Conservation (phyloP, 192 early-diverging fungal species). For the Linnemannia hyalina region DNA sequence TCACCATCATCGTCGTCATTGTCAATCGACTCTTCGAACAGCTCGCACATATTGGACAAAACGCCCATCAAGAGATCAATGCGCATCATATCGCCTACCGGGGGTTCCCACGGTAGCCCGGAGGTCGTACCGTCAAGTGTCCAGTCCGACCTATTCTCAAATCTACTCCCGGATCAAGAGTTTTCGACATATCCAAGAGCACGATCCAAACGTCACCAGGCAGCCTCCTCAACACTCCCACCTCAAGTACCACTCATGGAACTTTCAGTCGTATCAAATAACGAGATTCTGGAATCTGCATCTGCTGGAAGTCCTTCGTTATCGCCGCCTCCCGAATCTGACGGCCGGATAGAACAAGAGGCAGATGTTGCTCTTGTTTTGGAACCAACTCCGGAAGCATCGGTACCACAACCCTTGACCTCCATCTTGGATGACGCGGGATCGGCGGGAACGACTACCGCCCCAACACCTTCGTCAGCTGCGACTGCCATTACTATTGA, state of each 20-base stretch:
- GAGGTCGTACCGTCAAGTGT: slow-evolving; percentile 10
- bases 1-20: neutral
- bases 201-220: neutral
- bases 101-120: neutral
- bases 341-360: neutral
- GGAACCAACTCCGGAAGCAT: neutral
- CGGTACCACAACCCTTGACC: neutral
- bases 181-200: neutral
- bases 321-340: neutral
- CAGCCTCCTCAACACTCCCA: neutral
- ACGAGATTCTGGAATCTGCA: neutral
- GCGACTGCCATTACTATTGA: neutral
- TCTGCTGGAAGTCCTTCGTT: neutral
- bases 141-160: neutral
- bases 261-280: neutral
- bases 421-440: neutral
- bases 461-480: neutral
- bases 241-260: neutral
- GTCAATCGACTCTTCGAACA: neutral
- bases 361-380: neutral
- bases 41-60: neutral
- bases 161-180: neutral
- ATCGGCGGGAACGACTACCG: neutral
- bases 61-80: neutral
- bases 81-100: neutral